Evolutionary conservation across 1,139 yeast species (phyloP).

Genomic region (Scheffersomyces segobiensis): DNA sequence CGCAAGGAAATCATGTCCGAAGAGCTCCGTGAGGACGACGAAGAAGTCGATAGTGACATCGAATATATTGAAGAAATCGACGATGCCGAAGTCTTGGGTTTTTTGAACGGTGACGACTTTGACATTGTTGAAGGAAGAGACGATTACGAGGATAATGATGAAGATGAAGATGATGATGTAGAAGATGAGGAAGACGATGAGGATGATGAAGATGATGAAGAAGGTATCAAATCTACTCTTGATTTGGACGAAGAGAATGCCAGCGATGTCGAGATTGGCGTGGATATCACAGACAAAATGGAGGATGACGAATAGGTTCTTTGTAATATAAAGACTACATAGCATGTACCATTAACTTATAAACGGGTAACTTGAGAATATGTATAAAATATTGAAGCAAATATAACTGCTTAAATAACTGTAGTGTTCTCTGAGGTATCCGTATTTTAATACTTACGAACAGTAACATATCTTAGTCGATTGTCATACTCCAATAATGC

Average conservation of each 20-base stretch:
- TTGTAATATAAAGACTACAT: neutral
- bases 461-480: too few relatives aligned
- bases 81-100: conserved; percentile 32
- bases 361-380: neutral
- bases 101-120: conserved; percentile 22
- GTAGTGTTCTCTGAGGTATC: too few relatives aligned
- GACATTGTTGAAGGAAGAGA: conserved; percentile 20
- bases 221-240: conserved; percentile 18
- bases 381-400: neutral
- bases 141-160: conserved; percentile 18
- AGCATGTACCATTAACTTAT: neutral
- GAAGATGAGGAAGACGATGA: conserved; percentile 19
- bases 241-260: conserved; percentile 26
- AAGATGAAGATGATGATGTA: conserved; percentile 16
- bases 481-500: neutral
- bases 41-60: conserved; percentile 34
- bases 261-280: conserved; percentile 32
- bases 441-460: too few relatives aligned
- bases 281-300: conserved; percentile 5
- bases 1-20: conserved; percentile 52
- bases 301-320: neutral
- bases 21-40: conserved; percentile 22
- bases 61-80: conserved; percentile 46
- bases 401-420: neutral
- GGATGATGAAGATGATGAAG: conserved; percentile 17